phyloP scores from a whole-genome alignment of 1,284 basidiomycete genomes.

The Apiotrichum sp. region DNA sequence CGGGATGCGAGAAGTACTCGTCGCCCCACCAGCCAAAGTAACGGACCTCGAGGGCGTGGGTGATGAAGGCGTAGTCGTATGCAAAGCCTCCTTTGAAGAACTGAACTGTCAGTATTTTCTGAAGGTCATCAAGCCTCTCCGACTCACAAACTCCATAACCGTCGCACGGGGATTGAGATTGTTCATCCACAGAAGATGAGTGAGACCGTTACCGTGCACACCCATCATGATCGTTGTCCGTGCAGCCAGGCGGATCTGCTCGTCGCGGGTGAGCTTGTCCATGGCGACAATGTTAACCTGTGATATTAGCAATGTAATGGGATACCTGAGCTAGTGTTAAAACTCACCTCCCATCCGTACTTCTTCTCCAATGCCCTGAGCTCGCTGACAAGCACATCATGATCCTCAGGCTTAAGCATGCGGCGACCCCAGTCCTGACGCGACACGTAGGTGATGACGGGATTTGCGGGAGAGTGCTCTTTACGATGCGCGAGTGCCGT shows the following conservation, averaged over 20 bases:
- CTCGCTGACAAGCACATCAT: conserved; percentile 47
- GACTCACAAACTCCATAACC: conserved; percentile 64
- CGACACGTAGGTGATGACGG: conserved; percentile 79
- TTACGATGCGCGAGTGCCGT: not conserved
- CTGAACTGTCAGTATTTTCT: not conserved
- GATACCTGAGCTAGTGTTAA: not conserved
- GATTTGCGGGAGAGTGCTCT: conserved; percentile 33
- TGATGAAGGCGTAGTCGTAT: conserved; percentile 63
- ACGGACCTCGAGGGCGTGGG: conserved; percentile 63
- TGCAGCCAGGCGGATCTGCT: conserved; percentile 69
- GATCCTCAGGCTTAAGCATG: conserved; percentile 46
- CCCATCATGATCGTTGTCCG: conserved; percentile 74
- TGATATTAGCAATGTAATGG: not conserved
- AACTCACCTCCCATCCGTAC: conserved; percentile 64
- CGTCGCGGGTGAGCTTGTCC: conserved; percentile 67
- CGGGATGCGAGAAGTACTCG: conserved; percentile 56
- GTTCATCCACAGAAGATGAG: conserved; percentile 71
- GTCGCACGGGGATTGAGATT: conserved; percentile 42
- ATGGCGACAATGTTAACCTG: conserved; percentile 68
- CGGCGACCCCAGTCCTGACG: conserved; percentile 79
- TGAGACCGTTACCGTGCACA: conserved; percentile 70
- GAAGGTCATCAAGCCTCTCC: conserved; percentile 35
- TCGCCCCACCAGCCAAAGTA: conserved; percentile 73
- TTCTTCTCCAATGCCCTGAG: conserved; percentile 58
- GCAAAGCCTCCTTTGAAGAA: conserved; percentile 57